Evolutionary conservation across 2,329 filamentous ascomycete genomes (phyloP), one percentile per base, ranked within the genome.

Genomic region (Colletotrichum costaricense): DNA sequence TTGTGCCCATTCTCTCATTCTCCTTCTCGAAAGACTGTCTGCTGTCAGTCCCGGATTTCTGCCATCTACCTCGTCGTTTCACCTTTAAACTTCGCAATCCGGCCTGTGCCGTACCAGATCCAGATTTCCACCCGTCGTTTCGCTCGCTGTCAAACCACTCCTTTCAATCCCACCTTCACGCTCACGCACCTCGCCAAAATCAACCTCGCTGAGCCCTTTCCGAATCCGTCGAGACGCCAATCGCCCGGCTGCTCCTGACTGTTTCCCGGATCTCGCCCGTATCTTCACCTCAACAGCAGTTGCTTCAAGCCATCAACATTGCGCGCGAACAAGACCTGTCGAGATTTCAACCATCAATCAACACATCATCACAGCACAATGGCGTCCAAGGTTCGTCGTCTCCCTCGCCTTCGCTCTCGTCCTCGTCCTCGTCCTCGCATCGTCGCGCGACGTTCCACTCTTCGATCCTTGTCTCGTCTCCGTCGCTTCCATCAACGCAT

Each of bases 351-450:
- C 28, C 58, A 68, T 72, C 69, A 56, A 35, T 46, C 35, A 67
- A 33, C 46, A 55, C 42, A 59, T 56, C 16, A 38, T 72, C 58
- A 72, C 68, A 75, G 60, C 76, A 80, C 80, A 81, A 84, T 84
- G 82, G 82, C 82, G 69, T 83, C 82, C 70, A 84, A 84, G 79
- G 82, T 84, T 79, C 69, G 35, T 38, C 59, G 68, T 63, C 49
- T 49, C 19, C 19, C 19, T 49, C 42, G 19, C 19, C 42, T 19
- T 49, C 42, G 42, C 19, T 22, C 42, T 49, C 8, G 42, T 49
- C 42, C 19, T 49, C 38, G 12, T 42, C 38, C 38, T 42, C 42
- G 42, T 49, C 19, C 42, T 49, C 42, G 42, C 42, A 19, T n/a
- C 42, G 42, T 49, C 42, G 42, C 42, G 57, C 60, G n/a, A 14